phyloP scores from a whole-genome alignment of 805 yeast species.

The Barnettozyma populi region DNA sequence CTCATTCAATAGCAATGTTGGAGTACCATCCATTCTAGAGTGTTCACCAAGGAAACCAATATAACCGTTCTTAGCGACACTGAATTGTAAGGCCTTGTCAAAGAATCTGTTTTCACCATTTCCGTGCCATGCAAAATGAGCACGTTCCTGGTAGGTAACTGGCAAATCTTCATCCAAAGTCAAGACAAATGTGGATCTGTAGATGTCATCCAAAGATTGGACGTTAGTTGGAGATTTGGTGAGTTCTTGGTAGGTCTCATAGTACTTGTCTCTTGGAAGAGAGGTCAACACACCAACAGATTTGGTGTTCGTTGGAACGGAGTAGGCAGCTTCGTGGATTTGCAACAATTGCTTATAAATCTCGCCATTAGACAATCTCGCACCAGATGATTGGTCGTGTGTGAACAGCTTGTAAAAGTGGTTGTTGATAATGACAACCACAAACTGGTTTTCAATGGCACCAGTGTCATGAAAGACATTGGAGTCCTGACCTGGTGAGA shows the following conservation, averaged over 20 bases:
- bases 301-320: slow-evolving; percentile 24
- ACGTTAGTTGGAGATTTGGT: slow-evolving; percentile 54
- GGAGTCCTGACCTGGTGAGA: slow-evolving; percentile 49
- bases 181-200: slow-evolving; percentile 72
- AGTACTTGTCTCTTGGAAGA: slow-evolving; percentile 82
- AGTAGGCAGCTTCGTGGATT: slow-evolving; percentile 38
- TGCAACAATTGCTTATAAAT: slow-evolving; percentile 54
- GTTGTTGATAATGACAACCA: slow-evolving; percentile 69
- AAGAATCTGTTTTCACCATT: slow-evolving; percentile 84
- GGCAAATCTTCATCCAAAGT: slow-evolving; percentile 75
- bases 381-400: slow-evolving; percentile 38
- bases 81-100: slow-evolving; percentile 87
- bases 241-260: slow-evolving; percentile 52
- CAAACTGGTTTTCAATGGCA: slow-evolving; percentile 50
- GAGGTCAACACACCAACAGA: slow-evolving; percentile 73
- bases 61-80: slow-evolving; percentile 74
- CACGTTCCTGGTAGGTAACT: slow-evolving; percentile 73
- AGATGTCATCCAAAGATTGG: slow-evolving; percentile 59
- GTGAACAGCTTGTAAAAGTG: slow-evolving; percentile 74
- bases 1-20: slow-evolving; percentile 84
- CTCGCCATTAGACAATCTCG: slow-evolving; percentile 39
- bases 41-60: slow-evolving; percentile 96
- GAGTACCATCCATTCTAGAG: slow-evolving; percentile 97
- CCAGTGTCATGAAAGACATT: slow-evolving; percentile 44
- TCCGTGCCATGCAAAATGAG: slow-evolving; percentile 92